phyloP scores from a whole-genome alignment of 257 asterid species.

The Capsicum chinense region DNA sequence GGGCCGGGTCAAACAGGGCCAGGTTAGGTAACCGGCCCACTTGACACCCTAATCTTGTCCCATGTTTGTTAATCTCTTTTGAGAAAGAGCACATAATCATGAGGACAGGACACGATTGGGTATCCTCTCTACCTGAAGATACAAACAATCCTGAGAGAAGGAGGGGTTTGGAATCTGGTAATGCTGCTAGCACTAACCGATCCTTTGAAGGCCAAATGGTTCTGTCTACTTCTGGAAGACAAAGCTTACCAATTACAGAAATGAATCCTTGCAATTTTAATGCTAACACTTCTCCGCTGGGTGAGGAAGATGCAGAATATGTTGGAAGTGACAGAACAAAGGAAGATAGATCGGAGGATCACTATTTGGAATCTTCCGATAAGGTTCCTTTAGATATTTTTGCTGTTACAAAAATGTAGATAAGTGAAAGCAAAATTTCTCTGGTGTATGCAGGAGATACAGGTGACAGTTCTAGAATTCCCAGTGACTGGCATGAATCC shows the following conservation, averaged over 20 bases:
- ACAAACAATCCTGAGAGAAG: conserved; percentile 39
- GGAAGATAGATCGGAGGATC: conserved; percentile 36
- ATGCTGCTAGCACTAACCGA: conserved; percentile 25
- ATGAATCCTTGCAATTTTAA: conserved; percentile 33
- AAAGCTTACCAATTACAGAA: conserved; percentile 30
- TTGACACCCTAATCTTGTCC: conserved; percentile 62
- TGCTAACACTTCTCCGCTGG: conserved; percentile 32
- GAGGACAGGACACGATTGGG: conserved; percentile 91
- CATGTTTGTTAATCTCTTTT: conserved; percentile 86
- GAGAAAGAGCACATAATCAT: conserved; percentile 81
- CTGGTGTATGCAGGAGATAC: conserved; percentile 24
- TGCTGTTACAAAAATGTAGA: conserved; percentile 30
- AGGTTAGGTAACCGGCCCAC: no score
- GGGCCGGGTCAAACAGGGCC: no score
- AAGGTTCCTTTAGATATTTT: conserved; percentile 34
- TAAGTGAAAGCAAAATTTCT: conserved; percentile 32
- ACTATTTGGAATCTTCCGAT: conserved; percentile 24
- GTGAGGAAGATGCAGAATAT: conserved; percentile 41
- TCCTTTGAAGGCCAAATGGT: conserved; percentile 33
- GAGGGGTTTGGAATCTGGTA: conserved; percentile 40
- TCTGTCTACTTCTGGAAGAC: conserved; percentile 39
- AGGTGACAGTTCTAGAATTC: conserved; percentile 32
- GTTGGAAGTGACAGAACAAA: conserved; percentile 29
- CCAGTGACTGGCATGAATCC: conserved; percentile 31
- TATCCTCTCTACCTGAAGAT: conserved; percentile 52